Percentiles rank a stretch among this genome's conserved stretches.
These are phyloP conservation scores for Royoungia palumana DNA, from an alignment of 768 basidiomycete species.

Conservation along the genomic window DNA sequence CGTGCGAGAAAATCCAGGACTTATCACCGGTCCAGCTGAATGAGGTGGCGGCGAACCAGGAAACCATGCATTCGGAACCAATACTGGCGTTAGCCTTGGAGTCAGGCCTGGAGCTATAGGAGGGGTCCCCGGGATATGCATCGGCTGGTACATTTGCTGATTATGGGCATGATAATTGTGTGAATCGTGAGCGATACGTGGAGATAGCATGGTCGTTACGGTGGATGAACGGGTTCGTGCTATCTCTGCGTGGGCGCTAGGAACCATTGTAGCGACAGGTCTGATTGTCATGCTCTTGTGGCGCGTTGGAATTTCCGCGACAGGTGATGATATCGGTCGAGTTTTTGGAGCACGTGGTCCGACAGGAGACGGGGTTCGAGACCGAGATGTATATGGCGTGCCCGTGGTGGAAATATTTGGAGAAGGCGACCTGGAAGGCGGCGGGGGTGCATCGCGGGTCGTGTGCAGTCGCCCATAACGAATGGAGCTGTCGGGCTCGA, in stretches of 20 bases:
- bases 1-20: slow-evolving; percentile 10
- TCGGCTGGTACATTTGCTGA: slow-evolving; percentile 31
- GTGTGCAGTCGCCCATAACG: slow-evolving; percentile 21
- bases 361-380: slow-evolving; percentile 47
- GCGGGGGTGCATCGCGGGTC: slow-evolving; percentile 25
- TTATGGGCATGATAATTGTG: slow-evolving; percentile 32
- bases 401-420: slow-evolving; percentile 14
- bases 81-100: slow-evolving; percentile 4
- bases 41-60: slow-evolving; percentile 10
- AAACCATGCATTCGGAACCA: slow-evolving; percentile 15
- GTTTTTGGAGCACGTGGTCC: slow-evolving; percentile 44
- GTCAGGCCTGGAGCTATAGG: slow-evolving; percentile 3
- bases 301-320: slow-evolving; percentile 24
- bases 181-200: slow-evolving; percentile 25
- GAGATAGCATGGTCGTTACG: slow-evolving; percentile 25
- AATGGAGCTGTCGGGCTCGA: slow-evolving; percentile 9
- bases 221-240: slow-evolving; percentile 30
- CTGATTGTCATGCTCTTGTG: slow-evolving; percentile 32
- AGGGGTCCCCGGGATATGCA: slow-evolving; percentile 25
- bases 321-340: slow-evolving; percentile 30
- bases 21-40: slow-evolving; percentile 15
- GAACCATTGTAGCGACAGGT: slow-evolving; percentile 16
- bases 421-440: slow-evolving; percentile 31
- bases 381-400: slow-evolving; percentile 30
- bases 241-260: slow-evolving; percentile 21